phyloP scores from a whole-genome alignment of 129 eudicot genomes.

The Flaveria brownii region DNA sequence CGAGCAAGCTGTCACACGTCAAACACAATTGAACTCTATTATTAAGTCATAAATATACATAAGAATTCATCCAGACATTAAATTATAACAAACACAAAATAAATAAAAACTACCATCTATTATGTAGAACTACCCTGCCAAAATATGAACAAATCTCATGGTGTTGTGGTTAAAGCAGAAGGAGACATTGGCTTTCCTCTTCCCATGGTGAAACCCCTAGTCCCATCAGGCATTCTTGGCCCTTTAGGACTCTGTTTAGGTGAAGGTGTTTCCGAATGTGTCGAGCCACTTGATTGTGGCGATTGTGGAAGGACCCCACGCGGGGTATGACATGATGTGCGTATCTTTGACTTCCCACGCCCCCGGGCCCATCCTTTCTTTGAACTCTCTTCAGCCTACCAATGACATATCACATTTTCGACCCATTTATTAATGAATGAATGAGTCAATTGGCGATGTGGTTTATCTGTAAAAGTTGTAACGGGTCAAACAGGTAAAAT shows the following conservation, averaged over 20 bases:
- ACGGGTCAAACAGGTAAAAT: neutral
- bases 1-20: constrained; percentile 8
- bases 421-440: neutral
- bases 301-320: constrained; percentile 62
- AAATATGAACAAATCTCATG: constrained; percentile 23
- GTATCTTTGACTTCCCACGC: constrained; percentile 59
- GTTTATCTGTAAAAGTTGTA: neutral
- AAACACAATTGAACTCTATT: constrained; percentile 1
- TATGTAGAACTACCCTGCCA: constrained; percentile 22
- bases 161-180: constrained; percentile 31
- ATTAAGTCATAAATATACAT: constrained; percentile 14
- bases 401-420: neutral
- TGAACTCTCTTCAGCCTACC: constrained; percentile 53
- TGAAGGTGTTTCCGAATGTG: constrained; percentile 31
- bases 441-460: neutral
- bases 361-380: constrained; percentile 67
- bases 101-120: constrained; percentile 23
- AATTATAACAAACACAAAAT: constrained; percentile 24
- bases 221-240: constrained; percentile 99
- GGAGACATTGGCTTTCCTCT: constrained; percentile 74
- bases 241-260: constrained; percentile 57
- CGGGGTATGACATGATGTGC: constrained; percentile 44
- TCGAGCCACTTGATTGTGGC: constrained; percentile 31
- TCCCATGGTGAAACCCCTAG: constrained; percentile 94
- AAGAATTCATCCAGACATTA: constrained; percentile 14